Evolutionary conservation across 106 monocot species (phyloP).

Genomic region (Xerophyta viscosa): DNA sequence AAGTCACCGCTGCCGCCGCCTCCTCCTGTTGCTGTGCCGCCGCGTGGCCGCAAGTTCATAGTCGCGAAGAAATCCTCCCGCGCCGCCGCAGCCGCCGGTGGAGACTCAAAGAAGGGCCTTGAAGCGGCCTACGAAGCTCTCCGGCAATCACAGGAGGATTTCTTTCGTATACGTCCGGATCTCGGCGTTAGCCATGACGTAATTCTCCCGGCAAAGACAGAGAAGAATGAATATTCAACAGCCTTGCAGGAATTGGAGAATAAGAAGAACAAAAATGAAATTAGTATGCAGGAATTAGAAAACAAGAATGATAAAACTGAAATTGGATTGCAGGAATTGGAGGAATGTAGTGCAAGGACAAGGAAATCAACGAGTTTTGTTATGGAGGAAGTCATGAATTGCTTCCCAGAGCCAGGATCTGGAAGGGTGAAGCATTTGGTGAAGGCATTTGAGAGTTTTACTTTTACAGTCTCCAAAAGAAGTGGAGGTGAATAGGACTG

Average conservation of each 20-base stretch:
- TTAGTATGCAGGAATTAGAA: too few species aligned
- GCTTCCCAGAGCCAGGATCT: conserved; percentile 49
- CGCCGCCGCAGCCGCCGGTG: too few species aligned
- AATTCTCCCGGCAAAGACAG: too few species aligned
- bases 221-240: too few species aligned
- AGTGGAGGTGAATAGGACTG: conserved; percentile 8
- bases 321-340: not conserved
- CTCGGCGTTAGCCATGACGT: too few species aligned
- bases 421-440: conserved; percentile 88
- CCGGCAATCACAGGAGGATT: conserved; percentile 67
- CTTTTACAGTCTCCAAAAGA: conserved; percentile 38
- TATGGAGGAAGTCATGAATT: conserved; percentile 57
- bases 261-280: too few species aligned
- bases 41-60: conserved; percentile 47
- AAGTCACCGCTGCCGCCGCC: not conserved
- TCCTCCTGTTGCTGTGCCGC: conserved; percentile 14
- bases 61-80: too few species aligned
- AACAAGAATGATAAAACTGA: not conserved
- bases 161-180: conserved; percentile 44
- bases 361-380: conserved; percentile 53
- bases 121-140: conserved; percentile 62
- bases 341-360: conserved; percentile 23
- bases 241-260: too few species aligned
- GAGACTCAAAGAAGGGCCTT: conserved; percentile 38
- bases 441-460: conserved; percentile 76